phyloP scores from a whole-genome alignment of 2,329 filamentous ascomycete species.

The Trichothecium roseum region DNA sequence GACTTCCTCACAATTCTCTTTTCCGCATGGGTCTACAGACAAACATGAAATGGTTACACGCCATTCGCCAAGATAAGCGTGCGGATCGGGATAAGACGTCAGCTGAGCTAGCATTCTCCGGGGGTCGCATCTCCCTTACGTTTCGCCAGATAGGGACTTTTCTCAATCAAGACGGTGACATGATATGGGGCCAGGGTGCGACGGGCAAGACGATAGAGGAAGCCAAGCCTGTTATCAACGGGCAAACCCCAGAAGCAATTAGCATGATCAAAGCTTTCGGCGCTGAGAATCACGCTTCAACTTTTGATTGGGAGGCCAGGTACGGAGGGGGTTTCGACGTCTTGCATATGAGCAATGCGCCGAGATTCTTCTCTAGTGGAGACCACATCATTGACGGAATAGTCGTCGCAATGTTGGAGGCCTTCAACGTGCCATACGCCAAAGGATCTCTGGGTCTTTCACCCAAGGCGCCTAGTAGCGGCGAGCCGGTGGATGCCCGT shows the following conservation, averaged over 20 bases:
- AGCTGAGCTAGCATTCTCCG: slow-evolving; percentile 61
- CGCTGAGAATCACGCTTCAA: slow-evolving; percentile 64
- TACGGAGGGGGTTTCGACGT: slow-evolving; percentile 85
- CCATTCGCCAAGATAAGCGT: slow-evolving; percentile 83
- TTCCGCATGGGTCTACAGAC: slow-evolving; percentile 72
- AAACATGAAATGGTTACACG: slow-evolving; percentile 82
- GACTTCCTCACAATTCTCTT: slow-evolving; percentile 79
- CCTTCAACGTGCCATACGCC: slow-evolving; percentile 35
- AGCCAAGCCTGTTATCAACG: slow-evolving; percentile 59
- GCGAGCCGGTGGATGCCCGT: slow-evolving; percentile 6
- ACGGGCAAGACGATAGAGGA: slow-evolving; percentile 50
- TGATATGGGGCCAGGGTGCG: slow-evolving; percentile 91
- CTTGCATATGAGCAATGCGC: slow-evolving; percentile 48
- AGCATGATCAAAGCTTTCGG: slow-evolving; percentile 71
- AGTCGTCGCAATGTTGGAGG: slow-evolving; percentile 38
- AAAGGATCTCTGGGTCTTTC: slow-evolving; percentile 26
- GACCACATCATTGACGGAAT: slow-evolving; percentile 38
- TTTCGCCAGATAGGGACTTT: slow-evolving; percentile 88
- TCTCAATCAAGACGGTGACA: slow-evolving; percentile 48
- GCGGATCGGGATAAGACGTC: slow-evolving; percentile 52
- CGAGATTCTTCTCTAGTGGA: slow-evolving; percentile 38
- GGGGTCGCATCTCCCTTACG: slow-evolving; percentile 81
- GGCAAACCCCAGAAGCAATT: slow-evolving; percentile 53
- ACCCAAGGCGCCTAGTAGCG: slow-evolving; percentile 2
- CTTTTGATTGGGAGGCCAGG: slow-evolving; percentile 62